Evolutionary conservation across 2,329 filamentous ascomycete genomes (phyloP), one percentile per base, ranked within the genome.

Genomic region (Hypoxylon sp.): DNA sequence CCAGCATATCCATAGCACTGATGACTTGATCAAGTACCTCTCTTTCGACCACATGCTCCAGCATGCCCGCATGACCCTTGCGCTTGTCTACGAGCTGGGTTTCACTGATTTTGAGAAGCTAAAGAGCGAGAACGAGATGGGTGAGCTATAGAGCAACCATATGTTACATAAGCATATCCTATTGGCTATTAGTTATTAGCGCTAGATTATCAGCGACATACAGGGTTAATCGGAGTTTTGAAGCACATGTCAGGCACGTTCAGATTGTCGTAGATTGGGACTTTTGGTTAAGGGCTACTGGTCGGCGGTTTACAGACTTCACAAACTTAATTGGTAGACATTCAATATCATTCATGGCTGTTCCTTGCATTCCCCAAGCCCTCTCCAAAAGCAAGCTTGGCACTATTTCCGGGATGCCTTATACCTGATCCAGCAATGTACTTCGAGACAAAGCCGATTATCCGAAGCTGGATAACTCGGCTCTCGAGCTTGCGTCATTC

Each of bases 1-100:
- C 75, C 85, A 87, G 72, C 87, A 91, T 72, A 93, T 93, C 61
- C 91, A 93, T 76, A 87, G 86, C 19, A 89, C 89, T 0, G 88
- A 91, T 38, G 91, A 93, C 77, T 84, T 84, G 74, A 89, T 93
- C 70, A 88, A 93, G 75, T 90, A 89, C 70, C 81, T 93, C 38
- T 91, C 89, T 73, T 97, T 97, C 77, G 89, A 94, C 77, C 94
- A 97, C 79, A 97, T 97, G 93, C 85, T 96, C 34, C 90, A 97
- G 82, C 94, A 97, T 80, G 93, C 93, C 21, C 91, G 89, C 78
- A 86, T 97, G 85, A 96, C 93, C 1, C 83, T 97, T 32, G 92
- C 91, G 4, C 86, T 97, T 73, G 93, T 90, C 3, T 95, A 94
- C 75, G 94, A 97, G 82, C 86, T 97, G 67, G 93, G 90, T 9